phyloP scores from a whole-genome alignment of 2,329 filamentous ascomycete genomes.

The Teratosphaeria viscida region DNA sequence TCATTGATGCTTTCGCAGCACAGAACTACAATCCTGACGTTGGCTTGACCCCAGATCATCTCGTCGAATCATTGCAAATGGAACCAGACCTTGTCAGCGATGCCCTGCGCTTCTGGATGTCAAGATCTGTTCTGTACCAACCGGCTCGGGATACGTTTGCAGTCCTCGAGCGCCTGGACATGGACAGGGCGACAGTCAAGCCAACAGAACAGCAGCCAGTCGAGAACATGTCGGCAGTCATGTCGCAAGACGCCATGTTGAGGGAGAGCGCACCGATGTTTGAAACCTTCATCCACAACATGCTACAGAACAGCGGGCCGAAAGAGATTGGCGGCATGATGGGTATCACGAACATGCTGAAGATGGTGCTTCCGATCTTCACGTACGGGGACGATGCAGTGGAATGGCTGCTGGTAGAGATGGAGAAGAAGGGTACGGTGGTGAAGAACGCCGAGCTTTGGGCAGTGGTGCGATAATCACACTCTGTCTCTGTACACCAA shows the following conservation, averaged over 20 bases:
- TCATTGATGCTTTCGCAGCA: slow-evolving; percentile 71
- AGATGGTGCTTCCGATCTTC: slow-evolving; percentile 81
- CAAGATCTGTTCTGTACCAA: slow-evolving; percentile 54
- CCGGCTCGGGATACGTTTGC: slow-evolving; percentile 44
- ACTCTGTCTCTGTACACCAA: neutral
- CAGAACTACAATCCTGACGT: slow-evolving; percentile 4
- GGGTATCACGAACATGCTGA: slow-evolving; percentile 87
- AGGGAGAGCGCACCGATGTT: slow-evolving; percentile 65
- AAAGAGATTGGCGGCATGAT: slow-evolving; percentile 58
- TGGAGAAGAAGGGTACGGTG: slow-evolving; percentile 62
- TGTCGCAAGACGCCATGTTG: slow-evolving; percentile 47
- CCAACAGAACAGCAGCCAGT: slow-evolving; percentile 24
- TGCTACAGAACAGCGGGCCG: slow-evolving; percentile 72
- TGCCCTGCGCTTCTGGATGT: slow-evolving; percentile 62
- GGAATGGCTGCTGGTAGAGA: slow-evolving; percentile 64
- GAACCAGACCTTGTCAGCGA: slow-evolving; percentile 60
- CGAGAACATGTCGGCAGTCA: slow-evolving; percentile 38
- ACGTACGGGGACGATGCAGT: slow-evolving; percentile 84
- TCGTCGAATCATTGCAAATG: slow-evolving; percentile 53
- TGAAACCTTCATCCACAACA: slow-evolving; percentile 84
- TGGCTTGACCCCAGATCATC: slow-evolving; percentile 29
- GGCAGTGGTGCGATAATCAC: slow-evolving; percentile 3
- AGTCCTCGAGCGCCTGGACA: slow-evolving; percentile 56
- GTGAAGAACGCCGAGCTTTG: slow-evolving; percentile 30
- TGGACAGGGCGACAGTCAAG: slow-evolving; percentile 23